These are phyloP conservation scores for Quercus rubra DNA, from an alignment of 306 rosid genomes.

Conservation along the genomic window DNA sequence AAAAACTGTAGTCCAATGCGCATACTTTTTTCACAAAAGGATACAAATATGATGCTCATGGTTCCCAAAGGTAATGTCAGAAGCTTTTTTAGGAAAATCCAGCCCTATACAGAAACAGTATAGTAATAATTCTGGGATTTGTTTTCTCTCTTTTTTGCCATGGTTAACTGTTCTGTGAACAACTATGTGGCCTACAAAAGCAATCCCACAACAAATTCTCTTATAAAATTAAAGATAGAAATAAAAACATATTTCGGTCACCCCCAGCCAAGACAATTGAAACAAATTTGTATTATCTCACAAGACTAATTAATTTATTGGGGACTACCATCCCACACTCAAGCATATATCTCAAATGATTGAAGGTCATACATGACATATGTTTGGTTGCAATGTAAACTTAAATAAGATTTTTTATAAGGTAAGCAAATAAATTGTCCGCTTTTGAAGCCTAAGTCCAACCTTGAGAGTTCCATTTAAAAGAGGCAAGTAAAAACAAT, in stretches of 20 bases:
- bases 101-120: too few species aligned
- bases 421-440: not conserved
- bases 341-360: not conserved
- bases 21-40: too few species aligned
- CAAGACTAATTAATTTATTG: not conserved
- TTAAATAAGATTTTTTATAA: not conserved
- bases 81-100: too few species aligned
- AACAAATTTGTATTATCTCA: too few species aligned
- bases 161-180: not conserved
- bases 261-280: too few species aligned
- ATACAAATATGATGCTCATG: too few species aligned
- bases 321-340: not conserved
- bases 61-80: too few species aligned
- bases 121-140: not conserved
- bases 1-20: too few species aligned
- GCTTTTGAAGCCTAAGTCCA: not conserved
- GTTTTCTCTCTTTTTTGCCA: not conserved
- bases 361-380: not conserved
- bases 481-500: not conserved
- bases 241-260: not conserved
- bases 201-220: not conserved
- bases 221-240: not conserved
- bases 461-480: not conserved
- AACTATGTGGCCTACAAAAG: not conserved
- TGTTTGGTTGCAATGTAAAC: not conserved